phyloP scores from a whole-genome alignment of 2,329 filamentous ascomycete species.

The Salinomyces thailandicus region DNA sequence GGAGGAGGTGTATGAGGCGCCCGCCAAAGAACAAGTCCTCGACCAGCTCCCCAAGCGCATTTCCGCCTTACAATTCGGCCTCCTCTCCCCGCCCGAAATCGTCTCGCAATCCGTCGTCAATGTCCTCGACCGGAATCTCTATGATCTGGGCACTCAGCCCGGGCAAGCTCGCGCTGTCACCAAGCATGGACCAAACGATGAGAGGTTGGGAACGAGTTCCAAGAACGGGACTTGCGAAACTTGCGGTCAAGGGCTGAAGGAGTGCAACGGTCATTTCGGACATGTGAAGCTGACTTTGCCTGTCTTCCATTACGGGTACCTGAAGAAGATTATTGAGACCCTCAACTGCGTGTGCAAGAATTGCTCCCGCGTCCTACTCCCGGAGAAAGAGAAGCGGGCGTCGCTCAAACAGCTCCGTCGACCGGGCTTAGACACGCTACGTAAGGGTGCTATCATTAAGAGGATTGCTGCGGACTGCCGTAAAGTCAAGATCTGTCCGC shows the following conservation, averaged over 20 bases:
- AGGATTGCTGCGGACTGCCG: conserved; percentile 80
- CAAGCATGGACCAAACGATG: conserved; percentile 76
- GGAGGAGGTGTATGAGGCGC: not conserved
- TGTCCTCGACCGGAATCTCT: conserved; percentile 86
- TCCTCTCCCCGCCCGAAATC: conserved; percentile 79
- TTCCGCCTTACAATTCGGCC: conserved; percentile 86
- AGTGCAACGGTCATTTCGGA: conserved; percentile 92
- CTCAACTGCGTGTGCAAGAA: conserved; percentile 94
- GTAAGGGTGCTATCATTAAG: conserved; percentile 73
- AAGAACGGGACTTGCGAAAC: conserved; percentile 73
- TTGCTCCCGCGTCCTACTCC: conserved; percentile 73
- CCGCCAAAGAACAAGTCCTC: conserved; percentile 71
- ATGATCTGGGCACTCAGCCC: conserved; percentile 53
- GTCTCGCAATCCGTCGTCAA: conserved; percentile 91
- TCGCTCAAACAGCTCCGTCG: conserved; percentile 73
- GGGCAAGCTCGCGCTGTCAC: conserved; percentile 57
- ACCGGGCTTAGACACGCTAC: conserved; percentile 76
- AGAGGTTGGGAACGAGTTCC: conserved; percentile 76
- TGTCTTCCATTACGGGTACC: conserved; percentile 90
- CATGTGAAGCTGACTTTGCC: conserved; percentile 84
- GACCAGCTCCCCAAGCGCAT: conserved; percentile 86
- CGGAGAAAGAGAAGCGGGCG: conserved; percentile 64
- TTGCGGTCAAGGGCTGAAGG: conserved; percentile 68
- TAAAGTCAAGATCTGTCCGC: conserved; percentile 72
- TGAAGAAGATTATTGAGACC: conserved; percentile 85